These are phyloP conservation scores for Pterocarpus santalinus DNA, from an alignment of 306 rosid species.

Conservation along the genomic window DNA sequence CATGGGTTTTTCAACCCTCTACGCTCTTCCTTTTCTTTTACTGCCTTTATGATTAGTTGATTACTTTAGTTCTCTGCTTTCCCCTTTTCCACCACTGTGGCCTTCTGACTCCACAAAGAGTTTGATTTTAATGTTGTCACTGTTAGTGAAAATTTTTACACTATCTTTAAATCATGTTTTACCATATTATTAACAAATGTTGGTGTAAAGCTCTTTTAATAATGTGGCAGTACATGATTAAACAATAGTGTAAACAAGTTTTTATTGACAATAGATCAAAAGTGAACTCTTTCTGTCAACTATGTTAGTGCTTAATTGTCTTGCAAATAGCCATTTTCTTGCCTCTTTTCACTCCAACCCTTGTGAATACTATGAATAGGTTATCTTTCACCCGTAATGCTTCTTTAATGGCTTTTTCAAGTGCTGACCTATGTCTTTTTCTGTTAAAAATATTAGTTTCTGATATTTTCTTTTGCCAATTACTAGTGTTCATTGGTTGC, in stretches of 20 bases:
- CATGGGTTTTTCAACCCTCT: not conserved
- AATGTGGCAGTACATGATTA: not conserved
- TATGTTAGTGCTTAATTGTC: not conserved
- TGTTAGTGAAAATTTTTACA: not conserved
- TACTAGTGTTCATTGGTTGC: conserved; percentile 5
- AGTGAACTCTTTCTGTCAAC: not conserved
- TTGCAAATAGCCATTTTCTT: not conserved
- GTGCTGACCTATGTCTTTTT: not conserved
- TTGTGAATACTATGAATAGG: conserved; percentile 15
- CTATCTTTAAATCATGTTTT: not conserved
- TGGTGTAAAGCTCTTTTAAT: not conserved
- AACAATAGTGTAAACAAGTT: too few relatives aligned
- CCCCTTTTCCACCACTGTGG: conserved; percentile 12
- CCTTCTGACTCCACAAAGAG: not conserved
- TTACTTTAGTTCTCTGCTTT: not conserved
- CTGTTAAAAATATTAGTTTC: not conserved
- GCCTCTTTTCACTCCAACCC: not conserved
- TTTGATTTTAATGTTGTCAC: not conserved
- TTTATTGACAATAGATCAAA: not conserved
- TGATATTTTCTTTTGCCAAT: not conserved
- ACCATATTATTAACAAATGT: not conserved
- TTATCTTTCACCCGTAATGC: not conserved
- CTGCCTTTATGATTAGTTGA: not conserved
- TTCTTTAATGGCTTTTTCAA: not conserved
- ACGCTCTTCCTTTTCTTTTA: not conserved